A percentile compares a stretch with the other conserved stretches of the same genome.
These are phyloP conservation scores for Hygrophila difformis DNA, from an alignment of 257 asterid species.

Conservation along the genomic window DNA sequence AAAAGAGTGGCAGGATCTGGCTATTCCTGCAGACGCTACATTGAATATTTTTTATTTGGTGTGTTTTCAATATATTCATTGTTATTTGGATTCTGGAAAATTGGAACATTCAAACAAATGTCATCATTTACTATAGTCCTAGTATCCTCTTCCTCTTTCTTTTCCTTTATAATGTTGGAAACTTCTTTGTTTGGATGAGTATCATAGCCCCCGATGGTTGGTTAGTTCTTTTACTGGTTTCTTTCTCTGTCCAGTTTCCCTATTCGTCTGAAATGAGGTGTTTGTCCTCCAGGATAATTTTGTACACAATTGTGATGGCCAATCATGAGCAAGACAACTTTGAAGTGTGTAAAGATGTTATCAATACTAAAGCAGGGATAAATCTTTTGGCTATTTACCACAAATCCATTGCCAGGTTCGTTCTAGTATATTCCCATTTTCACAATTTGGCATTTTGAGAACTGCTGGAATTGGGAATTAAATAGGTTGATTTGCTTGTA, in stretches of 20 bases:
- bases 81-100: too few species aligned
- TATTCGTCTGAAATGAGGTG: slow-evolving; percentile 11
- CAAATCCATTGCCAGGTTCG: slow-evolving; percentile 84
- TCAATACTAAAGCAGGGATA: slow-evolving; percentile 66
- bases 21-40: too few species aligned
- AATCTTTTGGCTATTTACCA: slow-evolving; percentile 57
- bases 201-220: slow-evolving; percentile 2
- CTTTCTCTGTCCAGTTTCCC: background rate
- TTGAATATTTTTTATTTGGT: too few species aligned
- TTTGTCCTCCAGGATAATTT: slow-evolving; percentile 51
- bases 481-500: too few species aligned
- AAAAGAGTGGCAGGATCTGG: too few species aligned
- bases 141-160: too few species aligned
- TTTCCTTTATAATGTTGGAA: slow-evolving; percentile 4
- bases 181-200: background rate
- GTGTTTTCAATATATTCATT: too few species aligned
- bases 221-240: slow-evolving; percentile 2
- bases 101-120: too few species aligned
- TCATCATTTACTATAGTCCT: too few species aligned
- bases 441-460: background rate
- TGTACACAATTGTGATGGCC: slow-evolving; percentile 71
- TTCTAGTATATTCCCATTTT: slow-evolving; percentile 10
- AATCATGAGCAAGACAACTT: slow-evolving; percentile 60
- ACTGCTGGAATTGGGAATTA: too few species aligned
- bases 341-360: slow-evolving; percentile 41